Evolutionary conservation across 2,329 filamentous ascomycete genomes (phyloP), one percentile per base, ranked within the genome.

Genomic region (Aspergillus versicolor): DNA sequence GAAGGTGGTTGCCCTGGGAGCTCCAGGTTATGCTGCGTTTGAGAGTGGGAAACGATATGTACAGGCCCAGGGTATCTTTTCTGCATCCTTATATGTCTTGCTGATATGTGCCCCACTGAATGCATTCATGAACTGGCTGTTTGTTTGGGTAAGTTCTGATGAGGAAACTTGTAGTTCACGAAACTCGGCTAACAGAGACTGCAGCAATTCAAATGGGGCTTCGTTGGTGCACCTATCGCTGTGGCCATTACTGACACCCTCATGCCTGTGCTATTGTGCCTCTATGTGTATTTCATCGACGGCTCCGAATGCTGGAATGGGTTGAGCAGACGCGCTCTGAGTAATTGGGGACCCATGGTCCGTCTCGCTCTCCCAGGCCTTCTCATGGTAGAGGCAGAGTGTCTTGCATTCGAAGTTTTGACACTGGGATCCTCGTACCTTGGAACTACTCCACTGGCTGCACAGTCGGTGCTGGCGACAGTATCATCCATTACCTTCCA

Each of bases 361-460:
- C 85, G 86, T 47, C 87, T 97, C 38, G 91, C 93, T 0, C 78
- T 97, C 12, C 92, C 93, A 0, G 93, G 93, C 1, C 86, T 97
- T 71, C 79, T 96, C 63, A 97, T 97, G 92, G 89, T 97, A 2
- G 87, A 95, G 72, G 92, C 93, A 5, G 93, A 97, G 72, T 96
- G 90, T 77, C 82, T 97, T 11, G 92, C 92, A 6, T 97, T 97
- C 72, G 93, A 97, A 73, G 86, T 96, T 48, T 80, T 96, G 61
- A 96, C 92, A 0, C 81, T 97, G n/a, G 86, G 87, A 8, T 85
- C 90, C 0, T 90, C 88, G 51, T 90, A 89, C 65, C 87, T 97
- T 57, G 90, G 89, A 15, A 86, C 90, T 2, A 87, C 87, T 17
- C 86, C 88, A 60, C 83, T 97, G 1, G 93, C 93, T 0, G 92